Conservation (phyloP, 306 rosid species). For the Begonia loranthoides region DNA sequence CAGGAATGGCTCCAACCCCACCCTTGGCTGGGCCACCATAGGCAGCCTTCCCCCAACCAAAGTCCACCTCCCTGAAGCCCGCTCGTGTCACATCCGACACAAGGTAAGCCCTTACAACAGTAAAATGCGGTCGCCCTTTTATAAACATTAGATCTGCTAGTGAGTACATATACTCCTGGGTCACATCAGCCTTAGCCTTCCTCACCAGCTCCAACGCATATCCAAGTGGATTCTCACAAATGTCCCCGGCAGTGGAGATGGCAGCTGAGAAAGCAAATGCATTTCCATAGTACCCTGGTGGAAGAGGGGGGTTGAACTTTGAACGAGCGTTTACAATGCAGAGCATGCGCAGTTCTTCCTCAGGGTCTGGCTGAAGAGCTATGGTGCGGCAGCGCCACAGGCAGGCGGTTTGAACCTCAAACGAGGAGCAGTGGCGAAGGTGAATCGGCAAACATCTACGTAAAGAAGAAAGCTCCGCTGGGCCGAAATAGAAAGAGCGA, state of each 20-base stretch:
- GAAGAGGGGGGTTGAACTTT: constrained; percentile 23
- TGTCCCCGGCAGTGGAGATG: background rate
- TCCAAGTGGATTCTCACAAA: constrained; percentile 8
- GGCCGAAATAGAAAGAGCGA: constrained; percentile 9
- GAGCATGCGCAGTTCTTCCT: background rate
- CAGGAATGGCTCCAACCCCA: background rate
- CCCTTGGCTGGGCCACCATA: constrained; percentile 20
- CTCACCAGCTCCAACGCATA: constrained; percentile 16
- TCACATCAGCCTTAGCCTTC: constrained; percentile 12
- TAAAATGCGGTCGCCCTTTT: constrained; percentile 8
- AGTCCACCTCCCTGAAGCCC: constrained; percentile 5
- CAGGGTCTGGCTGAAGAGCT: constrained; percentile 7
- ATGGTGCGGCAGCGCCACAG: constrained; percentile 11
- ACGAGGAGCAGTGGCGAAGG: constrained; percentile 2
- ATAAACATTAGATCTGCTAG: constrained; percentile 21
- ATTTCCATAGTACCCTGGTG: constrained; percentile 21
- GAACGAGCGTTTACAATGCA: constrained; percentile 3
- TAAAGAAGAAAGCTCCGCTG: background rate
- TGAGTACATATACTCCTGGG: constrained; percentile 29
- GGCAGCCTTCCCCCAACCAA: constrained; percentile 35
- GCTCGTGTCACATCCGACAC: constrained; percentile 17
- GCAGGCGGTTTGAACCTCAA: constrained; percentile 12
- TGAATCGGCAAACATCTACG: constrained; percentile 4
- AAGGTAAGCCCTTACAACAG: background rate
- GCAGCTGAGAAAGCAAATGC: constrained; percentile 7